phyloP scores from a whole-genome alignment of 345 rosid genomes.

The Rhodomyrtus tomentosa region DNA sequence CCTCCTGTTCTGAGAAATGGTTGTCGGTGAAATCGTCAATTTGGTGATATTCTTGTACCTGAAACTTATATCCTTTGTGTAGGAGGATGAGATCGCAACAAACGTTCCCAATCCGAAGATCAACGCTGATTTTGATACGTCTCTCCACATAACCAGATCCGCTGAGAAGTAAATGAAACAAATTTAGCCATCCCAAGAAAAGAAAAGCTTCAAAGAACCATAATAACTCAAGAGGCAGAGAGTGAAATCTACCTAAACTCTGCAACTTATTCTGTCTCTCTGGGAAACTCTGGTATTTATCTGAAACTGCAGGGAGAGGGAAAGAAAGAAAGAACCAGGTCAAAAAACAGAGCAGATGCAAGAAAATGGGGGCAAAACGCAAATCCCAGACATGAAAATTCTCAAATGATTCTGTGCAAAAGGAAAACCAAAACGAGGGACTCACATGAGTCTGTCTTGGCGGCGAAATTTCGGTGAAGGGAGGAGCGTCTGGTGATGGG shows the following conservation, averaged over 20 bases:
- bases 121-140: slow-evolving; percentile 60
- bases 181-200: not conserved
- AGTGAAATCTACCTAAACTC: slow-evolving; percentile 44
- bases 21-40: not conserved
- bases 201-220: not conserved
- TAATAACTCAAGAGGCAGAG: not conserved
- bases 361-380: not conserved
- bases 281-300: slow-evolving; percentile 24
- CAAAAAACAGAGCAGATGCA: not conserved
- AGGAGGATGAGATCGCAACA: slow-evolving; percentile 63
- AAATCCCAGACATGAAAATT: not conserved
- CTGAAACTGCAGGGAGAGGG: not conserved
- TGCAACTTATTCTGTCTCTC: slow-evolving; percentile 51
- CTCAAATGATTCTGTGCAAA: not conserved
- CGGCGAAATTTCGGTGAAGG: slow-evolving; percentile 24
- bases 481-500: slow-evolving; percentile 14
- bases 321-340: not conserved
- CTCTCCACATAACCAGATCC: slow-evolving; percentile 97
- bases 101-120: slow-evolving; percentile 79
- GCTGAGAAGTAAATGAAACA: slow-evolving; percentile 20
- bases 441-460: slow-evolving; percentile 8
- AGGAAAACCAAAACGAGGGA: not conserved
- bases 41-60: slow-evolving; percentile 23
- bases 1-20: not conserved
- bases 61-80: slow-evolving; percentile 54